Evolutionary conservation across 1,139 yeast species (phyloP).

Genomic region (Yamadazyma sp.): DNA sequence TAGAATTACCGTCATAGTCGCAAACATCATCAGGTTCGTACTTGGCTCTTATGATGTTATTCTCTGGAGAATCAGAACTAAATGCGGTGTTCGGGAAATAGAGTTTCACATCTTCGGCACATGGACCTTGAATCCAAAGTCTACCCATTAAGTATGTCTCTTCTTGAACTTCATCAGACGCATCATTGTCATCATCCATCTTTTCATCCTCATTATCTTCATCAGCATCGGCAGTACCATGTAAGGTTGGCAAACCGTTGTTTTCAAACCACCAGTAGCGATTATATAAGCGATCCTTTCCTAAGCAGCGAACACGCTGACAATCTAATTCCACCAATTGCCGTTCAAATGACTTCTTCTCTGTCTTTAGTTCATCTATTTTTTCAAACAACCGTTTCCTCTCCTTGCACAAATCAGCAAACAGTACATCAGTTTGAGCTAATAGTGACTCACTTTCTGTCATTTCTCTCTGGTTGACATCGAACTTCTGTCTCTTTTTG

Average conservation of each 20-base stretch:
- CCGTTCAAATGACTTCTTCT: conserved; percentile 54
- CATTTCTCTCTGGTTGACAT: conserved; percentile 40
- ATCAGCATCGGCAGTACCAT: conserved; percentile 37
- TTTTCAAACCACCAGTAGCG: conserved; percentile 96
- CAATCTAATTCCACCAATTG: conserved; percentile 66
- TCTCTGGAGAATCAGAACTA: conserved; percentile 5
- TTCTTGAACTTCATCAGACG: conserved; percentile 40
- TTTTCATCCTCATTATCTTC: conserved; percentile 38
- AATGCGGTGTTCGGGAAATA: conserved; percentile 16
- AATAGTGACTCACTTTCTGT: conserved; percentile 50
- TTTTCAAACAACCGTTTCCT: conserved; percentile 40
- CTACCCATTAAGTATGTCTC: conserved; percentile 83
- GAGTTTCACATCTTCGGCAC: conserved; percentile 53
- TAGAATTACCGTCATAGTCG: conserved; percentile 11
- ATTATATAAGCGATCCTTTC: conserved; percentile 81
- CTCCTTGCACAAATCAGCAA: conserved; percentile 42
- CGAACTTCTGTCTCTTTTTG: conserved; percentile 27
- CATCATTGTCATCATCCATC: conserved; percentile 34
- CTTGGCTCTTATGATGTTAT: conserved; percentile 2
- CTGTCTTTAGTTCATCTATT: conserved; percentile 44
- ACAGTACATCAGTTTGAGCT: conserved; percentile 46
- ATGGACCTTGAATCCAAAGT: conserved; percentile 93
- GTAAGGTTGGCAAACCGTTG: conserved; percentile 71
- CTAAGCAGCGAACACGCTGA: conserved; percentile 75
- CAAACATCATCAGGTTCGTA: conserved; percentile 6